phyloP scores from a whole-genome alignment of 2,329 filamentous ascomycete species.

The Blastomyces percursus region DNA sequence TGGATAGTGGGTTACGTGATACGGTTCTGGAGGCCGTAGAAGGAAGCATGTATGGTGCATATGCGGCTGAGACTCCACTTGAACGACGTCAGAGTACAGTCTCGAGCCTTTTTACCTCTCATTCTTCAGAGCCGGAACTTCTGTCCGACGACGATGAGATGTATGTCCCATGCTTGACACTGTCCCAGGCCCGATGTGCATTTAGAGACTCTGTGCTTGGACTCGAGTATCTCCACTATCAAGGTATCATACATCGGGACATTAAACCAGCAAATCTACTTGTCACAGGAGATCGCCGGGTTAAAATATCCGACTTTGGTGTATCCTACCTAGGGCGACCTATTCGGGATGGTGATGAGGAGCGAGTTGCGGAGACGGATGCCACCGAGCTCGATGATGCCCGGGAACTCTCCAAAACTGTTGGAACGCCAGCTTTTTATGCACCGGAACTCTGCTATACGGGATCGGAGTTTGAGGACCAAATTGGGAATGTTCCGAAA shows the following conservation, averaged over 20 bases:
- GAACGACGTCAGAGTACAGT: constrained; percentile 69
- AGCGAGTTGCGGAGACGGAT: constrained; percentile 70
- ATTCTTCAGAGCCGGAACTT: constrained; percentile 36
- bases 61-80: constrained; percentile 47
- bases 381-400: constrained; percentile 83
- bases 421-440: constrained; percentile 95
- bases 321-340: constrained; percentile 93
- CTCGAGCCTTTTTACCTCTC: constrained; percentile 48
- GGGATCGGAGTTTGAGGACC: constrained; percentile 49
- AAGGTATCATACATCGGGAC: constrained; percentile 73
- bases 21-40: constrained; percentile 49
- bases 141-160: constrained; percentile 61
- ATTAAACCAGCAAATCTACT: constrained; percentile 87
- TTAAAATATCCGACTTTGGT: constrained; percentile 98
- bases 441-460: constrained; percentile 93
- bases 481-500: constrained; percentile 50
- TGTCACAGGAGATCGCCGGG: constrained; percentile 69
- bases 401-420: constrained; percentile 92
- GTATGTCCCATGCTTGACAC: constrained; percentile 86
- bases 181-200: constrained; percentile 67
- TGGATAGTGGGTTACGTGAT: constrained; percentile 22
- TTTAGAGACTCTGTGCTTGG: constrained; percentile 91
- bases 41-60: constrained; percentile 66
- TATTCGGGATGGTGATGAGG: constrained; percentile 68
- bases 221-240: constrained; percentile 83